Evolutionary conservation across 1,139 yeast species (phyloP).

Genomic region (Hyphopichia pseudoburtonii): DNA sequence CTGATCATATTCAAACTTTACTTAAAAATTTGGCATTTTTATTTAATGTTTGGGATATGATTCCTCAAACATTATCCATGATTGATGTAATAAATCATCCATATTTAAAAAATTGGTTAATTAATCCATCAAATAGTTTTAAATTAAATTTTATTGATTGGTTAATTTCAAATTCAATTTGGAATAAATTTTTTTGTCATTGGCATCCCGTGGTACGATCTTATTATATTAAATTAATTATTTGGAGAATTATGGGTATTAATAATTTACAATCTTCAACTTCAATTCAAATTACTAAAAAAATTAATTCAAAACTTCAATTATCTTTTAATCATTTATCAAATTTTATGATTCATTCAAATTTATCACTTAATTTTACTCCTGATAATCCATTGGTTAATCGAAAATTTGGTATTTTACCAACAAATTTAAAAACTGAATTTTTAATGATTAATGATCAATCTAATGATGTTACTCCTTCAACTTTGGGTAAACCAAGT

Average conservation of each 20-base stretch:
- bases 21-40: slow-evolving; percentile 64
- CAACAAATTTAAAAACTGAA: slow-evolving; percentile 32
- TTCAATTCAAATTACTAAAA: slow-evolving; percentile 31
- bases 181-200: slow-evolving; percentile 64
- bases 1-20: slow-evolving; percentile 64
- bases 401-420: slow-evolving; percentile 47
- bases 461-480: slow-evolving; percentile 8
- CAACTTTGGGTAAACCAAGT: slow-evolving; percentile 23
- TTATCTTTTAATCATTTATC: slow-evolving; percentile 22
- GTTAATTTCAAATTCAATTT: slow-evolving; percentile 49
- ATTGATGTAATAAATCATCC: slow-evolving; percentile 3
- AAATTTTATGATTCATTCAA: slow-evolving; percentile 8
- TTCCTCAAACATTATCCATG: slow-evolving; percentile 44
- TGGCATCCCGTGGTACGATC: slow-evolving; percentile 79
- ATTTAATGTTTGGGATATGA: slow-evolving; percentile 71
- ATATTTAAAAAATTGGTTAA: slow-evolving; percentile 29
- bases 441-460: slow-evolving; percentile 20
- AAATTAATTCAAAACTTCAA: slow-evolving; percentile 29
- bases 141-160: slow-evolving; percentile 52
- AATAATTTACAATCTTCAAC: slow-evolving; percentile 40
- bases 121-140: slow-evolving; percentile 35
- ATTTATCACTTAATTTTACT: slow-evolving; percentile 17
- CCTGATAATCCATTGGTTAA: slow-evolving; percentile 56
- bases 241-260: slow-evolving; percentile 66
- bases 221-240: slow-evolving; percentile 62